Conservation (phyloP, 169 alveolate genomes). For the Perkinsus marinus region DNA sequence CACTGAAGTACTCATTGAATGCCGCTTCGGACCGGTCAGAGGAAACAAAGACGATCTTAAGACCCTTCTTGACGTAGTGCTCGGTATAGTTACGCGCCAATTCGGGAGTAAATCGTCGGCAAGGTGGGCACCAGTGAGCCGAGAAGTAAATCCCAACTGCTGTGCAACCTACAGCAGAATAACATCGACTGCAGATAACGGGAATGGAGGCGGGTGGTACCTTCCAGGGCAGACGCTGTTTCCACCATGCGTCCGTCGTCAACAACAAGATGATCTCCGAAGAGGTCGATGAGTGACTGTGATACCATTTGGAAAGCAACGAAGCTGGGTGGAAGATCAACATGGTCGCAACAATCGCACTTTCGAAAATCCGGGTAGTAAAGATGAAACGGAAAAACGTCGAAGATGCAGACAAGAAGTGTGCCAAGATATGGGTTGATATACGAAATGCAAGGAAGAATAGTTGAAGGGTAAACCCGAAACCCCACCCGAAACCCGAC, state of each 20-base stretch:
- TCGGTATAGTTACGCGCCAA: slow-evolving; percentile 30
- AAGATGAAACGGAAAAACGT: too few relatives aligned
- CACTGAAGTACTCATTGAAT: slow-evolving; percentile 37
- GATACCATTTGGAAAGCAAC: not conserved
- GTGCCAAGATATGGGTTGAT: too few relatives aligned
- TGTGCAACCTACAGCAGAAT: not conserved
- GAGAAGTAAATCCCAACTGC: slow-evolving; percentile 48
- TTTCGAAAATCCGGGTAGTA: too few relatives aligned
- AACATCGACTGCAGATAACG: not conserved
- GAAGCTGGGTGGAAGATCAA: not conserved
- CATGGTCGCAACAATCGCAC: too few relatives aligned
- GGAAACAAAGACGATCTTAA: slow-evolving; percentile 2
- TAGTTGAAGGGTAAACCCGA: too few relatives aligned
- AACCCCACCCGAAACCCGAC: too few relatives aligned
- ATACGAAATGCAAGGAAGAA: too few relatives aligned
- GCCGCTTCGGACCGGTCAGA: slow-evolving; percentile 28
- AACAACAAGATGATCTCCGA: not conserved
- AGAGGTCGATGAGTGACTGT: not conserved
- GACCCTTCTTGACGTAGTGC: slow-evolving; percentile 13
- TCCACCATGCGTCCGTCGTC: not conserved
- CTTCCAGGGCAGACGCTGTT: not conserved
- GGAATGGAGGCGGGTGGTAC: not conserved
- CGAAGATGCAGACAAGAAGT: too few relatives aligned
- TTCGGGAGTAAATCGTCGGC: slow-evolving; percentile 58
- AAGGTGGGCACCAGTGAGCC: slow-evolving; percentile 69